These are phyloP conservation scores for Aureococcus anophagefferens DNA, from an alignment of 108 stramenopile genomes.

Conservation along the genomic window DNA sequence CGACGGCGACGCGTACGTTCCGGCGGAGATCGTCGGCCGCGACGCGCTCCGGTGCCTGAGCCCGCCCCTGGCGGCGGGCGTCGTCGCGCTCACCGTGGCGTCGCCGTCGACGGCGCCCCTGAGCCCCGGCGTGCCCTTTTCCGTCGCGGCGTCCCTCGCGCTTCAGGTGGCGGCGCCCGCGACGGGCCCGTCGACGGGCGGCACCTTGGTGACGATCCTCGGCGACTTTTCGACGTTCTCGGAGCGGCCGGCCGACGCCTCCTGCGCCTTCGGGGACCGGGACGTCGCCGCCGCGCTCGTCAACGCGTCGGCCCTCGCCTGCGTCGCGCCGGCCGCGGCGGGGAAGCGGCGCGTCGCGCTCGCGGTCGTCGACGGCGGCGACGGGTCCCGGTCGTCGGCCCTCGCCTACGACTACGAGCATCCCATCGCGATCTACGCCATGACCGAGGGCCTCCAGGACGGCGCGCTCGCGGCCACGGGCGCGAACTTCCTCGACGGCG, in stretches of 20 bases:
- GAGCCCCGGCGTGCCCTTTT: no score
- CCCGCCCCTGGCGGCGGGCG: constrained; percentile 11
- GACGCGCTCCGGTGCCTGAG: constrained; percentile 18
- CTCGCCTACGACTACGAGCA: constrained; percentile 11
- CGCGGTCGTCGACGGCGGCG: no score
- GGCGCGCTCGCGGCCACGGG: constrained; percentile 13
- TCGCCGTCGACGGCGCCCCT: no score
- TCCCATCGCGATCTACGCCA: no score
- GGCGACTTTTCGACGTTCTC: no score
- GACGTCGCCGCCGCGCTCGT: background rate
- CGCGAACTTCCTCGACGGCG: constrained; percentile 3
- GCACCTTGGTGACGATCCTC: no score
- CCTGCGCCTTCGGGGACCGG: background rate
- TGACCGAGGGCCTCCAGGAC: no score
- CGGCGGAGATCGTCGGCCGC: constrained; percentile 16
- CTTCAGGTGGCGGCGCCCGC: no score
- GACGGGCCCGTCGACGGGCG: no score
- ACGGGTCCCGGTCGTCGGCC: constrained; percentile 25
- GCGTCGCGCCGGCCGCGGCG: background rate
- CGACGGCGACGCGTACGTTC: constrained; percentile 13
- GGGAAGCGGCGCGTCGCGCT: no score
- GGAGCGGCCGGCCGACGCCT: no score
- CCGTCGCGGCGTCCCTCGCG: no score
- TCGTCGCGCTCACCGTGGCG: background rate
- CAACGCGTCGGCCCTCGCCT: background rate